Base-by-base conservation (phyloP, 1,284 basidiomycete genomes). In the Apiotrichum gracile region DNA sequence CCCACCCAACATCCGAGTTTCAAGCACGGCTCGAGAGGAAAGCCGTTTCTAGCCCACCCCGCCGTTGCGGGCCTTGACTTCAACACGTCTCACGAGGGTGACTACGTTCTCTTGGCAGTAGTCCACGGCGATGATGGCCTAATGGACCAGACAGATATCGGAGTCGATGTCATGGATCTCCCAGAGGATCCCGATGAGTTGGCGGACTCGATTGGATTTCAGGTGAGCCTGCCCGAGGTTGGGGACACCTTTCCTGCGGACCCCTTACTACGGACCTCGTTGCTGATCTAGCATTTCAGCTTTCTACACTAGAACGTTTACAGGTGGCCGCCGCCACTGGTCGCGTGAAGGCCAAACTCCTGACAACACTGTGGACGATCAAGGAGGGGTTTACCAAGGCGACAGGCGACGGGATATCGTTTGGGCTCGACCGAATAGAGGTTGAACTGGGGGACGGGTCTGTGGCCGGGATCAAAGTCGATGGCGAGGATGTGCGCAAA, bases 311-410 rank as follows among this genome's bases (percentile, higher is more conserved):
- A 2, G 69, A 73, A 48, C 59, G 58, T 7, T 52, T 51, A 1
- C 35, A 37, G 7, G 51, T 71, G 2, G 52, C 58, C 2, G 37
- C 37, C 2, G 40, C 51, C 9, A 37, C 51, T 2, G 58, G 58
- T 2, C 25, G 27, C 13, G 35, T 51, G 37, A 59, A 65, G 39
- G 56, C 61, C 26, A 49, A 55, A 45, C 51, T 57, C 24, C 42
- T 72, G 13, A 66, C 69, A 4, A 65, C 54, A 13, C 51, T 71
- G 2, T 74, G 72, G 72, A 63, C 69, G 0, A 33, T 69, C 45
- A 74, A 74, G 48, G 72, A 74, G 49, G 65, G 61, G 0, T 74
- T 60, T 44, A 66, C 65, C 3, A 74, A 74, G 57, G 72, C 72
- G 4, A 61, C 65, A 8, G 70, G 69, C 1, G 66, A 69, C 29